Evolutionary conservation across 2,329 filamentous ascomycete species (phyloP), one percentile per base, ranked within the genome.

Genomic region (Trichoderma sp.): DNA sequence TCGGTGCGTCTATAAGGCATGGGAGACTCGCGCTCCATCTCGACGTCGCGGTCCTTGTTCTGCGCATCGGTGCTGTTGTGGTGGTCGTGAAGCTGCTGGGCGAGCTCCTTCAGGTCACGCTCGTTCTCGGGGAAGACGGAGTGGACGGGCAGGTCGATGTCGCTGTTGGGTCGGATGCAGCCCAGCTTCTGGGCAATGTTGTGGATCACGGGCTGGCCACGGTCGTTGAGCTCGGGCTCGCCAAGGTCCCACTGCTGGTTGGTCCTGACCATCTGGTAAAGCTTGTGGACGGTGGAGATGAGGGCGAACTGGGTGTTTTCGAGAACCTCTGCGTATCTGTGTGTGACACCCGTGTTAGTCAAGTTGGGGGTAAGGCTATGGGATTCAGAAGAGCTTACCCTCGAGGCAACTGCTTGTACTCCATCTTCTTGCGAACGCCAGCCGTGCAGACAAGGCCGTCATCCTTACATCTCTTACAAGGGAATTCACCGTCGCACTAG

Each of bases 391-490:
- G 78, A 85, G 72, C 85, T 72, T 84, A 90, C 85, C 88, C 88
- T 82, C 86, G 82, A 12, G 89, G 88, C 61, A 91, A 79, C 80
- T 91, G 88, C 82, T 91, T 91, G 79, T 89, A 91, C 76, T 91
- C 88, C n/a, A 88, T 88, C 86, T 91, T 91, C 77, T 90, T 91
- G 73, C 89, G 83, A 15, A 88, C 86, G 8, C 88, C 88, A 17
- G 88, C 88, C 8, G 87, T 90, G 80, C 89, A 91, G 23, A 91
- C 87, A 8, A 90, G 82, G 17, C 88, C 88, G 73, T 91, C 89
- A 75, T 91, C 88, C 79, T 89, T 90, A 79, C 89, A 91, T 76
- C 89, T 83, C 80, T 91, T 90, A 79, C 89, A 91, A 11, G 88
- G 88, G 71, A 90, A 90, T 76, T 90, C 88, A 73, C 88, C 88